These are phyloP conservation scores for Agroathelia rolfsii DNA, from an alignment of 1,284 basidiomycete genomes.

Conservation along the genomic window DNA sequence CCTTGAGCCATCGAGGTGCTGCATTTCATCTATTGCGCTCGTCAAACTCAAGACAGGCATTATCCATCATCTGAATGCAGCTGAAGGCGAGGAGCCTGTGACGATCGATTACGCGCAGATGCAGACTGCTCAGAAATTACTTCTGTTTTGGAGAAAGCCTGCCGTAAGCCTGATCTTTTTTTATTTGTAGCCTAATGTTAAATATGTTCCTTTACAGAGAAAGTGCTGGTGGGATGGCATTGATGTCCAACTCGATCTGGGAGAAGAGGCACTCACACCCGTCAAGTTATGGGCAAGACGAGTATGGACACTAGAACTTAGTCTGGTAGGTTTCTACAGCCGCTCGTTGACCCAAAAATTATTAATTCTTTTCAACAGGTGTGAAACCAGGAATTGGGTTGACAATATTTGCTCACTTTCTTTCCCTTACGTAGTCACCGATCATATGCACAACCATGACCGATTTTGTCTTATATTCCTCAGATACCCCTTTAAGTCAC, in stretches of 20 bases:
- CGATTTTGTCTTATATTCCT: too few relatives aligned
- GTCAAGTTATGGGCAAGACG: conserved; percentile 94
- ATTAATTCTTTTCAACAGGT: too few relatives aligned
- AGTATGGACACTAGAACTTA: conserved; percentile 98
- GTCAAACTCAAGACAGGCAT: conserved; percentile 98
- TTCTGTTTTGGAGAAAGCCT: conserved; percentile 98
- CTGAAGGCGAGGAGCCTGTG: conserved; percentile 53
- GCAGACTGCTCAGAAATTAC: conserved; percentile 93
- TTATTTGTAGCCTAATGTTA: conserved; percentile 9
- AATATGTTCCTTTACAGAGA: conserved; percentile 38
- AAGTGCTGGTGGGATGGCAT: conserved; percentile 99
- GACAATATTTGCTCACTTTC: too few relatives aligned
- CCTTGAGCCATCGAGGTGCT: conserved; percentile 89
- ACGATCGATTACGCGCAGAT: conserved; percentile 88
- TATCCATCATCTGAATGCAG: conserved; percentile 48
- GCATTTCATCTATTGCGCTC: conserved; percentile 96
- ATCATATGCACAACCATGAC: too few relatives aligned
- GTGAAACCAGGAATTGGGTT: too few relatives aligned
- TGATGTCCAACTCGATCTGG: conserved; percentile 71
- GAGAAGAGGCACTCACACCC: conserved; percentile 39
- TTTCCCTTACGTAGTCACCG: too few relatives aligned
- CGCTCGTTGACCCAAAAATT: too few relatives aligned
- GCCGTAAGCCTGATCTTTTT: conserved; percentile 60
- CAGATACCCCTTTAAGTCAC: too few relatives aligned
- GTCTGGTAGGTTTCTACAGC: conserved; percentile 76